Evolutionary conservation across 106 monocot genomes (phyloP), one percentile per base, ranked within the genome.

Genomic region (Dioscorea zingiberensis): DNA sequence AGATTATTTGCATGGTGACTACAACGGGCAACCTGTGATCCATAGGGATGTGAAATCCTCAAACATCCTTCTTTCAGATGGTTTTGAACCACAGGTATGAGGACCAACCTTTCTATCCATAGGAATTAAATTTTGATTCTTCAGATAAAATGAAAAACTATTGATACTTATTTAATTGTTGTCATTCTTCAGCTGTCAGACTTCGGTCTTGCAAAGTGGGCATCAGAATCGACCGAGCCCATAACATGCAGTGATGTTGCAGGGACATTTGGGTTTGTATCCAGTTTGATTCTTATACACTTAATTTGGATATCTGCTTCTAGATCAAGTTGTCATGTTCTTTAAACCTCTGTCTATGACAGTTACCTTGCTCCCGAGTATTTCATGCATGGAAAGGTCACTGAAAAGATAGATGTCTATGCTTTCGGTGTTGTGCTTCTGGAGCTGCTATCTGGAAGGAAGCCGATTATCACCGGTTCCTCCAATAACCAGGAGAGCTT

Each of bases 1-100:
- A 7, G 74, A 78, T 54, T 85, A 88, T 66, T 69, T 93, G 10
- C 93, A 93, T 27, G 64, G 75, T 55, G 46, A 54, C 55, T 53
- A 55, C 57, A 80, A 49, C 66, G 25, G 71, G 27, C 61, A 60
- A 25, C 68, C 81, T 67, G 88, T 93, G 58, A 85, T 93, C 56
- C 93, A 93, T 48, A 67, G 88, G 65, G 93, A 93, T 74, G 88
- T 93, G 10, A 93, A 93, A 57, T 93, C 93, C n/a, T 93, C 93
- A 54, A 93, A 93, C 62, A 83, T 93, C 24, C 93, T 93, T 55
- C 66, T 93, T 47, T 65, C 78, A 44, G 80, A 83, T 28, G 76
- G 78, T 60, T 83, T 83, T 60, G 77, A 83, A 23, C 88, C 93
- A 56, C 69, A 91, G 87, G 91, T 80, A 75, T 27, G 38, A 38